Base-by-base conservation (phyloP, 2,329 filamentous ascomycete genomes). In the Aspergillus fijiensis region DNA sequence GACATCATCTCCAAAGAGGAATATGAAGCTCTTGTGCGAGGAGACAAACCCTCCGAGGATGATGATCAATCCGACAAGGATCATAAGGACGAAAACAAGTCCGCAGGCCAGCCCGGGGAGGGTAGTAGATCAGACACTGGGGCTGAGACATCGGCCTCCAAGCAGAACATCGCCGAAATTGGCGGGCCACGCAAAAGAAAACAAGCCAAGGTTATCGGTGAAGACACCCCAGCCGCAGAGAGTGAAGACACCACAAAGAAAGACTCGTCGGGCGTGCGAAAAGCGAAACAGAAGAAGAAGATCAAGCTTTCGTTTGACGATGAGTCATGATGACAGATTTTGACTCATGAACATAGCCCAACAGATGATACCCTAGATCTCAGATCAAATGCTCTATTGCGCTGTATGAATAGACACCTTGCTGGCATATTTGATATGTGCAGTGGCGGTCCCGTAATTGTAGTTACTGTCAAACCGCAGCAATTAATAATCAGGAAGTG, bases 301-400 rank as follows among this genome's bases (percentile, higher is more conserved):
- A 77, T 79, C 62, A 80, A 80, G 63, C 70, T 80, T 14, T 80
- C 78, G 2, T 80, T 80, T 64, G 75, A 79, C 50, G 76, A 79
- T 61, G 56, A 59, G 39, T 61, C 56, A 61, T 58, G 23, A 55
- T 55, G 47, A 60, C 29, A 39, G 19, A 21, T 55, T 31, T 48
- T 59, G 49, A 59, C 35, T 59, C 52, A 45, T 53, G 45, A 5
- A n/a, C n/a, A 21, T 16, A 27, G 47, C 45, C 48, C 16, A 33
- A 48, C 21, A 33, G 21, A 47, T 47, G 19, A 39, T 59, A 49
- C 53, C 53, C 53, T 48, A 55, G 33, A 35, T 35, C 33, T 12
- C 33, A 12, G 33, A 35, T 3, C 5, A 12, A 12, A 29, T 35
- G 33, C 33, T 35, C 12, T 12, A 35, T 35, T 35, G 12, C 5